Evolutionary conservation across 352 stramenopile genomes (phyloP).

Genomic region (Bremia lactucae): DNA sequence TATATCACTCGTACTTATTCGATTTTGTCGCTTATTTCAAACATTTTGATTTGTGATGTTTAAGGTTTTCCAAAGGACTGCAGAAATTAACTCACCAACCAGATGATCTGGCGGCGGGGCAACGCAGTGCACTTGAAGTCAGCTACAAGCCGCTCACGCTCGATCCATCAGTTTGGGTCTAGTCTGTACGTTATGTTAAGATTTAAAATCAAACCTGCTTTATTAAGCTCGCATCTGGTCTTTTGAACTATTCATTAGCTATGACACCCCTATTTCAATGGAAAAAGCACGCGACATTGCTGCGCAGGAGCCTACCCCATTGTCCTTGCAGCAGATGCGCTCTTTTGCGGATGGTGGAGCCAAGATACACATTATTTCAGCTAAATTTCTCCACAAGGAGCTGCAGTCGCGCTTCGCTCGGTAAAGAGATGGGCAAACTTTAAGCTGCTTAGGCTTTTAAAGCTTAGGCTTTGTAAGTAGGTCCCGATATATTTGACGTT

Average conservation of each 20-base stretch:
- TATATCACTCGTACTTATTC: too few relatives aligned
- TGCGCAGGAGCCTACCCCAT: slow-evolving; percentile 38
- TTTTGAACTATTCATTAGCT: neutral
- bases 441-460: neutral
- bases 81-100: too few relatives aligned
- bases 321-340: slow-evolving; percentile 78
- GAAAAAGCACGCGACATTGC: slow-evolving; percentile 53
- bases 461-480: neutral
- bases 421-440: slow-evolving; percentile 4
- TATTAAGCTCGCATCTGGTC: too few relatives aligned
- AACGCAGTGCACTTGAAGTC: too few relatives aligned
- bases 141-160: too few relatives aligned
- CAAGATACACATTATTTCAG: slow-evolving; percentile 50
- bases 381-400: slow-evolving; percentile 70
- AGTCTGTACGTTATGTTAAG: too few relatives aligned
- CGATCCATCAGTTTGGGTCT: too few relatives aligned
- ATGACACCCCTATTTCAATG: slow-evolving; percentile 37
- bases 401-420: slow-evolving; percentile 67
- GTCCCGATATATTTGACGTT: neutral
- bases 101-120: too few relatives aligned
- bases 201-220: too few relatives aligned
- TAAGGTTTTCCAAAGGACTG: too few relatives aligned
- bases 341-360: slow-evolving; percentile 49
- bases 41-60: too few relatives aligned
- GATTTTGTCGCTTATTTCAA: too few relatives aligned